phyloP scores from a whole-genome alignment of 2,329 filamentous ascomycete genomes.

The Colletotrichum sp. region DNA sequence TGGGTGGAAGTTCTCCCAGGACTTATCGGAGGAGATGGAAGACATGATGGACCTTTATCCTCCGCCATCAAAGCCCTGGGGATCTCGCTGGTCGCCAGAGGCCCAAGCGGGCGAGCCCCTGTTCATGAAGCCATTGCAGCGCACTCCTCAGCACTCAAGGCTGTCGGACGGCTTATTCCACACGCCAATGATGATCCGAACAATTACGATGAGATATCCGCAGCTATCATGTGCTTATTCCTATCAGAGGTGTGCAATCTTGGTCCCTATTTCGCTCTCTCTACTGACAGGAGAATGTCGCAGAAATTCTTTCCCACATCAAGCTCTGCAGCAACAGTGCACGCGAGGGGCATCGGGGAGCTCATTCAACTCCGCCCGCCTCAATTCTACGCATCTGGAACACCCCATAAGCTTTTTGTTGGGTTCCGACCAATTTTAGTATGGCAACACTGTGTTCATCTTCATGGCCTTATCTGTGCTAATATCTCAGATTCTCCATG shows the following conservation, averaged over 20 bases:
- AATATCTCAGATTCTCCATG: slow-evolving; percentile 30
- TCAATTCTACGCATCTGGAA: slow-evolving; percentile 32
- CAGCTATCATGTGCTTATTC: slow-evolving; percentile 41
- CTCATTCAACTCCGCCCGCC: slow-evolving; percentile 37
- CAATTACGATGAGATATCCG: slow-evolving; percentile 28
- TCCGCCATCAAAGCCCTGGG: slow-evolving; percentile 38
- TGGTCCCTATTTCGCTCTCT: accelerated
- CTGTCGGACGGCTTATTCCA: slow-evolving; percentile 27
- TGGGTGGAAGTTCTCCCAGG: slow-evolving; percentile 44
- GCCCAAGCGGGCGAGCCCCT: slow-evolving; percentile 21
- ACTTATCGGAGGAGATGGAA: slow-evolving; percentile 23
- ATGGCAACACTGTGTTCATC: not conserved
- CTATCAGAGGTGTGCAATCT: slow-evolving; percentile 26
- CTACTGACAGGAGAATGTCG: not conserved
- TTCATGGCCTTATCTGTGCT: not conserved
- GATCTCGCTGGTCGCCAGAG: slow-evolving; percentile 30
- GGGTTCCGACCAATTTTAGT: slow-evolving; percentile 45
- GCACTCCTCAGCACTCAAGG: slow-evolving; percentile 33
- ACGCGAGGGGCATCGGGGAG: slow-evolving; percentile 37
- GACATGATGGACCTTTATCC: slow-evolving; percentile 25
- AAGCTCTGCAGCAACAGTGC: slow-evolving; percentile 28
- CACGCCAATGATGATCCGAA: slow-evolving; percentile 1
- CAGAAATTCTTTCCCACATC: slow-evolving; percentile 36
- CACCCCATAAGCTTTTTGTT: slow-evolving; percentile 41
- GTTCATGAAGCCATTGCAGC: slow-evolving; percentile 30